Percentiles rank a stretch among this genome's conserved stretches.
Conservation (phyloP, 139 green algal species). For the Pseudopediastrum boryanum region DNA sequence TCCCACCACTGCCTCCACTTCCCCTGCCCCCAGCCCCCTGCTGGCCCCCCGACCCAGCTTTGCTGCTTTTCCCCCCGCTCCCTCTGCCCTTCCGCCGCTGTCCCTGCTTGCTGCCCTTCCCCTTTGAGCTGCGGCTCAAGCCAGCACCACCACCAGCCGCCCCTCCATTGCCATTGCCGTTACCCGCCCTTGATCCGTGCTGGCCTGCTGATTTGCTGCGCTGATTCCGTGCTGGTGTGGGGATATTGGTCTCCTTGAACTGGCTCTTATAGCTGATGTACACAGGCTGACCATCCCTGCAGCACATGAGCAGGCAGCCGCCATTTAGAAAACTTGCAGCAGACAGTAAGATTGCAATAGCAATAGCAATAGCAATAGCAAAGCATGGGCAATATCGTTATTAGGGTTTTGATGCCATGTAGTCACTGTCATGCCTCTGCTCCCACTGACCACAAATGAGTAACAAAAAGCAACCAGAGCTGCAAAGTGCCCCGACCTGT, state of each 20-base stretch:
- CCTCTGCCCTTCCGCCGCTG: neutral
- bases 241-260: slow-evolving; percentile 15
- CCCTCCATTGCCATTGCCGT: slow-evolving; percentile 1
- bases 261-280: slow-evolving; percentile 39
- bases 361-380: neutral
- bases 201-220: neutral
- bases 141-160: neutral
- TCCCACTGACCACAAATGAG: neutral
- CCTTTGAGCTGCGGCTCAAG: slow-evolving; percentile 18
- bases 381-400: neutral
- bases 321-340: too few species aligned
- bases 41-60: neutral
- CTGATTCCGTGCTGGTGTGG: neutral
- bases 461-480: neutral
- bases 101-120: neutral
- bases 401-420: neutral
- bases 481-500: neutral
- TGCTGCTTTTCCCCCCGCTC: neutral
- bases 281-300: slow-evolving; percentile 16
- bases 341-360: neutral
- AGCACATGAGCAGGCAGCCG: neutral
- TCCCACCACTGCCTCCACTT: neutral
- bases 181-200: neutral
- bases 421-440: neutral
- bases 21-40: neutral